Percentiles rank a stretch among this genome's conserved stretches.
Evolutionary conservation across 1,139 yeast species (phyloP).

Genomic region (Blastobotrys capitulatus): DNA sequence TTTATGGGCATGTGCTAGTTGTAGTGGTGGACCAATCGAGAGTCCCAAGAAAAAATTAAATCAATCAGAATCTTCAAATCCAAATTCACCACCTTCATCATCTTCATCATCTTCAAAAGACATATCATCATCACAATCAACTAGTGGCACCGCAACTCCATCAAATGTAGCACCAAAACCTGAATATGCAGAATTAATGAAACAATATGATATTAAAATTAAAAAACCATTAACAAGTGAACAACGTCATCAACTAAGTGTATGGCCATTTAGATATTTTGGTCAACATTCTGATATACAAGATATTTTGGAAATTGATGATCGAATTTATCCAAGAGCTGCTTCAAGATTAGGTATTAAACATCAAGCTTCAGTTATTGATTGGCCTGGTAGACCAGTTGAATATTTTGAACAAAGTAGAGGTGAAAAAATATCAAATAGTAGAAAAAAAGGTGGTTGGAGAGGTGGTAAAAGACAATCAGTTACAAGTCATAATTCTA

Average conservation of each 20-base stretch:
- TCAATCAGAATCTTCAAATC: neutral
- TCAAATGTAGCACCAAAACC: slow-evolving; percentile 36
- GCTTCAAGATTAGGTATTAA: slow-evolving; percentile 71
- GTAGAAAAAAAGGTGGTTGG: neutral
- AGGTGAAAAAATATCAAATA: neutral
- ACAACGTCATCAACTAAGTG: slow-evolving; percentile 29
- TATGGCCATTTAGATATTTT: slow-evolving; percentile 75
- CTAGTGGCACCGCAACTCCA: slow-evolving; percentile 5
- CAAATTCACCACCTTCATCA: neutral
- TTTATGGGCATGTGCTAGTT: slow-evolving; percentile 87
- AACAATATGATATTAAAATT: slow-evolving; percentile 34
- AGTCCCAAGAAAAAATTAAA: slow-evolving; percentile 13
- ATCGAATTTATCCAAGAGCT: slow-evolving; percentile 77
- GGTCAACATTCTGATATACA: slow-evolving; percentile 74
- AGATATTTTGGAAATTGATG: slow-evolving; percentile 75
- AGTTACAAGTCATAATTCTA: neutral
- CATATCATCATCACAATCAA: slow-evolving; percentile 1
- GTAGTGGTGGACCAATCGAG: slow-evolving; percentile 40
- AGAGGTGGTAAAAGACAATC: neutral
- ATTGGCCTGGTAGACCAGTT: slow-evolving; percentile 62
- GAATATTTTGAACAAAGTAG: slow-evolving; percentile 51
- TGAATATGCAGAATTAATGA: slow-evolving; percentile 53
- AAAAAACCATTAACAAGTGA: slow-evolving; percentile 31
- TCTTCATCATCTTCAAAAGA: slow-evolving; percentile 3
- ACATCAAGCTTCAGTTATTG: slow-evolving; percentile 67